phyloP scores from a whole-genome alignment of 108 stramenopile genomes.

The Pseudonitzschia multistriata region DNA sequence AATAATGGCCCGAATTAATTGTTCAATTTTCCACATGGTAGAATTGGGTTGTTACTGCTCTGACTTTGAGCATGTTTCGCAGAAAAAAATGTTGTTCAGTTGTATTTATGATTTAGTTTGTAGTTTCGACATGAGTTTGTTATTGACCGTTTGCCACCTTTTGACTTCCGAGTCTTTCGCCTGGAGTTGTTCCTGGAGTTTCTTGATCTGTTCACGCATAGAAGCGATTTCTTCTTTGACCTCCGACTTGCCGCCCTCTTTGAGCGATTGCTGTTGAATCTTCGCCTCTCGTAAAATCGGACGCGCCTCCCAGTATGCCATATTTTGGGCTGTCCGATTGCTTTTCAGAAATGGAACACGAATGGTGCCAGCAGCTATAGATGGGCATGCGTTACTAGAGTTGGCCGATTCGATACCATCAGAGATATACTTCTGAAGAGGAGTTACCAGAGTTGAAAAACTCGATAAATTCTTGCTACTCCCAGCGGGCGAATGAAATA shows the following conservation, averaged over 20 bases:
- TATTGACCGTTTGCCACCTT: constrained; percentile 75
- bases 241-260: not conserved
- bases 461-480: constrained; percentile 10
- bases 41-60: no score
- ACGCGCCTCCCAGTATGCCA: constrained; percentile 18
- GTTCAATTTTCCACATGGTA: no score
- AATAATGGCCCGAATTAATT: no score
- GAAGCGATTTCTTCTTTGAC: not conserved
- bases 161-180: constrained; percentile 46
- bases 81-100: not conserved
- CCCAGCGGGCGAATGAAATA: constrained; percentile 16
- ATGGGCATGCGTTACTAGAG: not conserved
- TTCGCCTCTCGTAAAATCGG: constrained; percentile 19
- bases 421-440: constrained; percentile 32
- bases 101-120: constrained; percentile 14
- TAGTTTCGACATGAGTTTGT: constrained; percentile 57
- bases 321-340: constrained; percentile 4
- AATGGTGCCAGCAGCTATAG: constrained; percentile 10
- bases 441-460: constrained; percentile 26
- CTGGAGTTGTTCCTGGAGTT: constrained; percentile 49
- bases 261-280: not conserved
- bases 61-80: no score
- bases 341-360: constrained; percentile 29
- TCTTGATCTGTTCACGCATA: constrained; percentile 35
- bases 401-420: not conserved